Evolutionary conservation across 768 basidiomycete genomes (phyloP).

Genomic region (Chalciporus pseudorubinellus): DNA sequence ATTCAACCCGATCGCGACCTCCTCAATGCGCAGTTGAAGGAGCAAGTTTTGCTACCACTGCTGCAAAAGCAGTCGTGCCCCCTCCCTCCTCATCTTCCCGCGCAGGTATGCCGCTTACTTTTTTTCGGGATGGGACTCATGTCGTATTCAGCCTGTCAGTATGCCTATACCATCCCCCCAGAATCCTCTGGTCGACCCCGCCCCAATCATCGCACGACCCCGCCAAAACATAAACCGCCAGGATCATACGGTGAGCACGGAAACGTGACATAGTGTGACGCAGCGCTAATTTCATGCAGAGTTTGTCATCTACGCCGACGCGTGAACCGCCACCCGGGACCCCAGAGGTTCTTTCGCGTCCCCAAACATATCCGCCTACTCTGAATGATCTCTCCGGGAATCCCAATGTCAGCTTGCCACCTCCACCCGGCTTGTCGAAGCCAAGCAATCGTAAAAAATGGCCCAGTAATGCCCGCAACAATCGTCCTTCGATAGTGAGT

Average conservation of each 20-base stretch:
- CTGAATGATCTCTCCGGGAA: neutral
- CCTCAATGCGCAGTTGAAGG: conserved; percentile 6
- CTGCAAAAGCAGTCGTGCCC: neutral
- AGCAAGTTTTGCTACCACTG: neutral
- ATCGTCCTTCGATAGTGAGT: conserved; percentile 3
- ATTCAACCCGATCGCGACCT: neutral
- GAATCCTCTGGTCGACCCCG: neutral
- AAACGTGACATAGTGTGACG: neutral
- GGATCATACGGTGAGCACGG: conserved; percentile 3
- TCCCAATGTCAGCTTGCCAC: conserved; percentile 1
- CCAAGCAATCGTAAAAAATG: neutral
- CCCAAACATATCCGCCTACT: neutral
- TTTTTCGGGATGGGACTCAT: conserved; percentile 1
- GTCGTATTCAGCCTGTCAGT: conserved; percentile 1
- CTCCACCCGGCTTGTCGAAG: conserved; percentile 10
- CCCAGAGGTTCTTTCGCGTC: conserved; percentile 1
- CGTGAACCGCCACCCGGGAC: neutral
- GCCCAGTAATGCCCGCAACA: neutral
- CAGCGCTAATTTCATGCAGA: conserved; percentile 5
- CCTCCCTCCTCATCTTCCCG: neutral
- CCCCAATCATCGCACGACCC: neutral
- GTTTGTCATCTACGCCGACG: conserved; percentile 1
- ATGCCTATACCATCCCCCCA: neutral
- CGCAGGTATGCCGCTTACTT: too few relatives aligned
- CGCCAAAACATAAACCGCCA: neutral